Conservation (phyloP, 2,329 filamentous ascomycete species). For the Ascochyta viciae-villosae region DNA sequence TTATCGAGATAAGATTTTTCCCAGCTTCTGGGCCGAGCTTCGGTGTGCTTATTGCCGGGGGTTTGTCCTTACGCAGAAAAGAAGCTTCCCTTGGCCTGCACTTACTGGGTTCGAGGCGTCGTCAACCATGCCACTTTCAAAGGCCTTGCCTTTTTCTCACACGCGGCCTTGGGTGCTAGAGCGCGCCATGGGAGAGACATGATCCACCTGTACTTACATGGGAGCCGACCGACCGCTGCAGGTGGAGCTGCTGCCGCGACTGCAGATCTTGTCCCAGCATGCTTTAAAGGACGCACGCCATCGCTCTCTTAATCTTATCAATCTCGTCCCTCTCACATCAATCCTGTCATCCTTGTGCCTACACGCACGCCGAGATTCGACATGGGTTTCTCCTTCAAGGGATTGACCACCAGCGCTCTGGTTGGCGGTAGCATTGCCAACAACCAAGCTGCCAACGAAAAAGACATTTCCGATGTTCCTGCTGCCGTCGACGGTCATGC, state of each 20-base stretch:
- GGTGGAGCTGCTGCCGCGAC: constrained; percentile 16
- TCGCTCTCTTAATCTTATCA: constrained; percentile 35
- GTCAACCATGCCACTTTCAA: constrained; percentile 14
- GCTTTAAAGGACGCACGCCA: constrained; percentile 28
- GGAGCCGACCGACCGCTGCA: constrained; percentile 19
- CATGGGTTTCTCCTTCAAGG: constrained; percentile 45
- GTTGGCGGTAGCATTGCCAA: constrained; percentile 24
- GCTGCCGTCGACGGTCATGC: constrained; percentile 37
- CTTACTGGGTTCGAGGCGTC: constrained; percentile 17
- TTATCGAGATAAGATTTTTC: constrained; percentile 37
- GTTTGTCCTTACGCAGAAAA: constrained; percentile 16
- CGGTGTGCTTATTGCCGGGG: constrained; percentile 29
- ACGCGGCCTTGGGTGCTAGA: constrained; percentile 22
- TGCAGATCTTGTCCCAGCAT: constrained; percentile 21
- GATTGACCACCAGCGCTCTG: constrained; percentile 37
- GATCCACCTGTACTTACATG: constrained; percentile 19
- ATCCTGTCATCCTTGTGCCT: constrained; percentile 8
- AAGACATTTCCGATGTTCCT: constrained; percentile 38
- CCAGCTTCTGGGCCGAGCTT: constrained; percentile 27
- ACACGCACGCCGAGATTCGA: constrained; percentile 10
- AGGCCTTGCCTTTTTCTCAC: constrained; percentile 16
- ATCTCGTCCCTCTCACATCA: constrained; percentile 22
- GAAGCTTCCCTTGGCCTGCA: constrained; percentile 15
- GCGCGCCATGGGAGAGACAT: constrained; percentile 14
- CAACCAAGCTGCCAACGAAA: constrained; percentile 25